Percentiles rank a stretch among this genome's conserved stretches.
Evolutionary conservation across 106 monocot genomes (phyloP).

Genomic region (Phalaenopsis equestris): DNA sequence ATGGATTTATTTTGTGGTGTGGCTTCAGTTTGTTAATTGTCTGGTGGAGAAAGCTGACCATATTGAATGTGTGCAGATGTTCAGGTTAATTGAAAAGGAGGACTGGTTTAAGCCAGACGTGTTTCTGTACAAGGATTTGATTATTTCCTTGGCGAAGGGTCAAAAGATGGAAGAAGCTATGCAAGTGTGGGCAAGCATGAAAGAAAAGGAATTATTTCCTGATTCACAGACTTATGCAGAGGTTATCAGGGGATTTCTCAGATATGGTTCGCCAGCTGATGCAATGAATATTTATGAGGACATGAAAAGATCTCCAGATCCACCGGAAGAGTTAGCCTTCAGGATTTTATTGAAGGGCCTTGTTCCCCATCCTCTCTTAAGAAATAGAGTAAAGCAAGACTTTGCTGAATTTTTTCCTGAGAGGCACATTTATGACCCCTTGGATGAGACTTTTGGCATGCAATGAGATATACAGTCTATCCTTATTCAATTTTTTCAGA

Average conservation of each 20-base stretch:
- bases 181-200: slow-evolving; percentile 75
- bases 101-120: slow-evolving; percentile 93
- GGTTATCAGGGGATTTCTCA: slow-evolving; percentile 86
- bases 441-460: slow-evolving; percentile 89
- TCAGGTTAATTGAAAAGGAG: slow-evolving; percentile 79
- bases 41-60: neutral
- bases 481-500: neutral
- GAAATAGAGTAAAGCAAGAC: slow-evolving; percentile 89
- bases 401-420: slow-evolving; percentile 93
- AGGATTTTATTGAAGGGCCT: slow-evolving; percentile 85
- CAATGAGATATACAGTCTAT: slow-evolving; percentile 24
- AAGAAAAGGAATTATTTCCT: slow-evolving; percentile 63
- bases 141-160: slow-evolving; percentile 60
- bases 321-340: slow-evolving; percentile 86
- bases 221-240: slow-evolving; percentile 91
- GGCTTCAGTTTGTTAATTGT: neutral
- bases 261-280: slow-evolving; percentile 89
- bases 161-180: slow-evolving; percentile 90
- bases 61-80: slow-evolving; percentile 39
- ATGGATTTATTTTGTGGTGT: neutral
- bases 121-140: slow-evolving; percentile 86
- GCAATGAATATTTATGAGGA: slow-evolving; percentile 99
- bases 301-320: slow-evolving; percentile 87
- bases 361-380: slow-evolving; percentile 72
- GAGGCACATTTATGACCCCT: slow-evolving; percentile 93